phyloP scores from a whole-genome alignment of 176 grass and related monocot species.

The Zea mays region DNA sequence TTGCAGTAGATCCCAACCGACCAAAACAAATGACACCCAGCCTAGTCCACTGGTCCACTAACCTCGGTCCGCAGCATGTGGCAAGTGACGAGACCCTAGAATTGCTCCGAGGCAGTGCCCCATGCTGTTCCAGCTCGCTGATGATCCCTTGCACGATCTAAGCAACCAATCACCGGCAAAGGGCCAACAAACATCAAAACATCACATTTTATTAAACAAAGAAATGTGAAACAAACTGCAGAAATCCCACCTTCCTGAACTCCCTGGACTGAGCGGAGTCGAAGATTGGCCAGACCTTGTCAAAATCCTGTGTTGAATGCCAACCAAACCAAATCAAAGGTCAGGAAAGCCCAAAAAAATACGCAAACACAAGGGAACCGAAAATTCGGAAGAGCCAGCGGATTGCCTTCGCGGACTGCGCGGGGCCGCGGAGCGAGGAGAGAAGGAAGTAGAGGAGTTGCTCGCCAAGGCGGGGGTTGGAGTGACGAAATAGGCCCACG shows the following conservation, averaged over 20 bases:
- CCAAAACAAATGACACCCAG: conserved; percentile 17
- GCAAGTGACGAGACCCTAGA: conserved; percentile 98
- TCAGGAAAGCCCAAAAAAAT: neutral
- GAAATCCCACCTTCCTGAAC: conserved; percentile 80
- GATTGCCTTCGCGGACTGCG: conserved; percentile 77
- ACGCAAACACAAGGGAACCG: neutral
- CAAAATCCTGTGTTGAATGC: conserved; percentile 70
- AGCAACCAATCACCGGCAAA: conserved; percentile 4
- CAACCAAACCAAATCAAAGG: conserved; percentile 23
- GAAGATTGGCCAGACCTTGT: conserved; percentile 97
- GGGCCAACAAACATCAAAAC: conserved; percentile 4
- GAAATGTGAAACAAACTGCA: conserved; percentile 19
- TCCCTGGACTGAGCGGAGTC: conserved; percentile 93
- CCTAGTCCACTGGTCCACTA: conserved; percentile 37
- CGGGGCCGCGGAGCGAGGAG: conserved; percentile 81
- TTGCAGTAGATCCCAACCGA: conserved; percentile 11
- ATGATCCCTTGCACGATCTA: conserved; percentile 99
- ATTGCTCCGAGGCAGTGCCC: conserved; percentile 88
- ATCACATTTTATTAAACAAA: neutral
- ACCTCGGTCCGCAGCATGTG: conserved; percentile 95
- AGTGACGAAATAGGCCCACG: conserved; percentile 87
- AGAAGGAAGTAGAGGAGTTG: conserved; percentile 99
- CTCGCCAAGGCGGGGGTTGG: conserved; percentile 93
- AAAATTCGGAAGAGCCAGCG: neutral
- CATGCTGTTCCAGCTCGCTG: conserved; percentile 97